Base-by-base conservation (phyloP, 805 yeast genomes). In the Zygosaccharomyces lentus region DNA sequence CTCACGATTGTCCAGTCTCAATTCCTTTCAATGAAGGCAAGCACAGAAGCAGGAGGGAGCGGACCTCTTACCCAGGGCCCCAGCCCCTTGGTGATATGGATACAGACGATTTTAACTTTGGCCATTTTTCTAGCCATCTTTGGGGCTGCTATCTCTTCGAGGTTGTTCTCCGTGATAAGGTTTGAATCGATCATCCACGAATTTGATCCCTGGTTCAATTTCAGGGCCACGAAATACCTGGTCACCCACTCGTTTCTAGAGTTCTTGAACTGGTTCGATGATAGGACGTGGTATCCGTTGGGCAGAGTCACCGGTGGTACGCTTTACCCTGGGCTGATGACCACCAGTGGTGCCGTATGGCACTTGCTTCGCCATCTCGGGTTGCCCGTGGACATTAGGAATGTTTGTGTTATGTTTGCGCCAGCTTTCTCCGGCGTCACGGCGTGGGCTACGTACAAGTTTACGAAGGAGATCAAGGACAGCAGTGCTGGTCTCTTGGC, bases 221-320 rank as follows among this genome's bases (percentile, higher is more conserved):
- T 79, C 73, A 74, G 99, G 54, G 99, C 99, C 36, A 87, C 99
- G n/a, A 85, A 86, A 66, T 88, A 87, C 66, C 76, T 93, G 54
- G 95, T 88, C 25, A 72, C 78, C 36, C 81, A 88, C 61, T 83
- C 93, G 6, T 91, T 80, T 67, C 84, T 89, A 72, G 90, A 89
- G 55, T 95, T 93, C 62, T 75, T 95, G 61, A 93, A 93, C 67
- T 93, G 99, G 99, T 93, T 93, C 61, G 99, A 93, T 66, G 97
- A 91, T 66, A 80, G 96, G 64, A 91, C 99, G 15, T 93, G 99
- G 99, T 93, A 93, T 67, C 99, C 99, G 15, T 75, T 93, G 55
- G 99, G 99, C 16, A 80, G 99, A 71, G 99, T 93, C 61, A 93
- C 99, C 9, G 99, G 99, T 57, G 99, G 99, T 48, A 95, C 99